Percentiles rank a stretch among this genome's conserved stretches.
Evolutionary conservation across 1,284 basidiomycete genomes (phyloP).

Genomic region (Ceratobasidium sp.): DNA sequence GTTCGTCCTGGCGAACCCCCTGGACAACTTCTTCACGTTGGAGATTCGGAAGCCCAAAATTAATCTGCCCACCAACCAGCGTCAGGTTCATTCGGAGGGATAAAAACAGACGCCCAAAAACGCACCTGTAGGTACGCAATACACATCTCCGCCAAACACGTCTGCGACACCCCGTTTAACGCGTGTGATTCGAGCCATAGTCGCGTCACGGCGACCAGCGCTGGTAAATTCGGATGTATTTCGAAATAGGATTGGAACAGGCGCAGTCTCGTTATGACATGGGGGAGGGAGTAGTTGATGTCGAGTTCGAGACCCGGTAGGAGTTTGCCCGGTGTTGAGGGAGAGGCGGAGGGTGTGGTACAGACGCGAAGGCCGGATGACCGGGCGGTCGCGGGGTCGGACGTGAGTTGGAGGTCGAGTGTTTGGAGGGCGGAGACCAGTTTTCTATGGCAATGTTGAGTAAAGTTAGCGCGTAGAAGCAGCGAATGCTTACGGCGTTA

Average conservation of each 20-base stretch:
- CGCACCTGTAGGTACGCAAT: constrained; percentile 41
- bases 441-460: constrained; percentile 8
- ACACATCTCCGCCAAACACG: constrained; percentile 34
- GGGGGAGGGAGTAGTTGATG: constrained; percentile 42
- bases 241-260: constrained; percentile 43
- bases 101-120: background rate
- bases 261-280: constrained; percentile 37
- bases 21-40: constrained; percentile 37
- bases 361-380: constrained; percentile 30
- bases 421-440: constrained; percentile 14
- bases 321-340: constrained; percentile 32
- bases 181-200: constrained; percentile 43
- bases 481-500: constrained; percentile 20
- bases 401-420: constrained; percentile 33
- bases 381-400: constrained; percentile 32
- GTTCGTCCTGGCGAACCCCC: constrained; percentile 28
- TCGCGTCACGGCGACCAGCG: constrained; percentile 17
- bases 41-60: constrained; percentile 36
- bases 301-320: constrained; percentile 32
- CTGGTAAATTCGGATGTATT: constrained; percentile 36
- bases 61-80: constrained; percentile 12
- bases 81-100: no score
- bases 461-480: background rate
- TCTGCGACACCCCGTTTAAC: constrained; percentile 9
- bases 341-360: constrained; percentile 37